Percentiles rank a stretch among this genome's conserved stretches.
Conservation (phyloP, 2,329 filamentous ascomycete species). For the Rutstroemia sp. region DNA sequence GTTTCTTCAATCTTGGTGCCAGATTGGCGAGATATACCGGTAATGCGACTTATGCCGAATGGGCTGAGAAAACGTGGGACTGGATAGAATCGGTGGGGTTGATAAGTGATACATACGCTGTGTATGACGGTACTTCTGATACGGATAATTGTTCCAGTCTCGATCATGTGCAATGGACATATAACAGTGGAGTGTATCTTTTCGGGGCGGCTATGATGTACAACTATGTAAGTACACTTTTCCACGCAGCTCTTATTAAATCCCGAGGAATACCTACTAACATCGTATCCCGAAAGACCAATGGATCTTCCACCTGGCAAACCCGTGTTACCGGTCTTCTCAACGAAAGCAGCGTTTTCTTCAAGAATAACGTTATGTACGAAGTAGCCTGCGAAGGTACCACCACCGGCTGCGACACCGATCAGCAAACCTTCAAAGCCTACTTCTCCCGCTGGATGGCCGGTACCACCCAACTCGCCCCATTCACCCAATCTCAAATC, state of each 20-base stretch:
- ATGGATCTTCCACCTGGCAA: constrained; percentile 40
- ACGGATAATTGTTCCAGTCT: constrained; percentile 48
- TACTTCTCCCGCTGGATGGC: constrained; percentile 56
- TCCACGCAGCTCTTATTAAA: neutral
- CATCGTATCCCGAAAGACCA: constrained; percentile 15
- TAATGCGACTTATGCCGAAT: constrained; percentile 68
- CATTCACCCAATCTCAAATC: constrained; percentile 46
- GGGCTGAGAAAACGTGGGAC: constrained; percentile 66
- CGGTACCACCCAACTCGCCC: constrained; percentile 55
- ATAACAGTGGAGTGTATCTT: constrained; percentile 60
- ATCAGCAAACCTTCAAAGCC: constrained; percentile 57
- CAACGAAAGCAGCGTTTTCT: constrained; percentile 45
- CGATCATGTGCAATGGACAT: constrained; percentile 57
- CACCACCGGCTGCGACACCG: constrained; percentile 50
- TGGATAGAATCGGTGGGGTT: constrained; percentile 54
- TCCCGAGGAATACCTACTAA: neutral
- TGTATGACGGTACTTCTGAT: constrained; percentile 55
- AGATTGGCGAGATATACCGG: constrained; percentile 69
- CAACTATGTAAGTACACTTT: constrained; percentile 38
- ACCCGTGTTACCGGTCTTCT: constrained; percentile 49
- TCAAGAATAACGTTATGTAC: constrained; percentile 51
- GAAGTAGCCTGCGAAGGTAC: constrained; percentile 54
- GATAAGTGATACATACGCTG: constrained; percentile 43
- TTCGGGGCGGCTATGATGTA: constrained; percentile 44
- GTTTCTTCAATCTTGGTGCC: constrained; percentile 54